Evolutionary conservation across 257 asterid genomes (phyloP).

Genomic region (Asclepias syriaca): DNA sequence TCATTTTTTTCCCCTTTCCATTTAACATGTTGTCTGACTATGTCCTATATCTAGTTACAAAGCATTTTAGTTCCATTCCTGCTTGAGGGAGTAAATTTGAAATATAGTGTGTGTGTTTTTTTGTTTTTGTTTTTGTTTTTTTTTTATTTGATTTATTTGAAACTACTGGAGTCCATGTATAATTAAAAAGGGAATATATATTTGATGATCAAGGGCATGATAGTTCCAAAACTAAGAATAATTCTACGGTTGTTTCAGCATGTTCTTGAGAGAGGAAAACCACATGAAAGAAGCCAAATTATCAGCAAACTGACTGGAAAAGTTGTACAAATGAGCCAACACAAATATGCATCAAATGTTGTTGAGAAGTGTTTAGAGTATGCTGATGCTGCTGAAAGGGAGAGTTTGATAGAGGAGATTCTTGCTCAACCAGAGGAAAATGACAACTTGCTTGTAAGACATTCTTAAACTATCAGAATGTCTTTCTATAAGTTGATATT

Average conservation of each 20-base stretch:
- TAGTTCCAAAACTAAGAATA: neutral
- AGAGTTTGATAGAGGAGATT: constrained; percentile 66
- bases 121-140: neutral
- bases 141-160: neutral
- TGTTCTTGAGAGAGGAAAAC: constrained; percentile 70
- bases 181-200: neutral
- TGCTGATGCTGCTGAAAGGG: constrained; percentile 53
- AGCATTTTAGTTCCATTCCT: neutral
- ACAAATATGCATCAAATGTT: constrained; percentile 82
- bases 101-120: neutral
- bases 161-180: neutral
- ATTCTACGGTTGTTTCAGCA: constrained; percentile 41
- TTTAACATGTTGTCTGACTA: neutral
- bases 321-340: constrained; percentile 73
- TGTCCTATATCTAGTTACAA: neutral
- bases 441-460: constrained; percentile 60
- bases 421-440: constrained; percentile 52
- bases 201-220: neutral
- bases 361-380: constrained; percentile 76
- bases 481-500: neutral
- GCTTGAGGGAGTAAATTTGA: neutral
- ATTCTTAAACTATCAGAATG: constrained; percentile 2
- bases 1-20: neutral
- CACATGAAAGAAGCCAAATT: constrained; percentile 59
- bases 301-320: constrained; percentile 58